Conservation (phyloP, 208 protist species). For the Tetramitus jugosus region DNA sequence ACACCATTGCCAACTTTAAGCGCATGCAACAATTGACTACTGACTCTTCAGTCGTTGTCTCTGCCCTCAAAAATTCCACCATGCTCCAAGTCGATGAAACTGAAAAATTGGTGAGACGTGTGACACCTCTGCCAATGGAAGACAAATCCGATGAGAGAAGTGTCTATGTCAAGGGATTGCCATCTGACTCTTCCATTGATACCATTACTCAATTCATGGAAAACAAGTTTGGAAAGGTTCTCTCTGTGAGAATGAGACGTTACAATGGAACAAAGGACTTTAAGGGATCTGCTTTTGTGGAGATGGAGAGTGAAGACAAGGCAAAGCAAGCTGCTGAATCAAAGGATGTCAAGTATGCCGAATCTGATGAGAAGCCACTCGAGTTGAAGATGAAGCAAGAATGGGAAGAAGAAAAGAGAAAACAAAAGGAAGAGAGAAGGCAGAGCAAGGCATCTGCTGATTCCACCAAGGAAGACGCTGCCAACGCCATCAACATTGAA, state of each 20-base stretch:
- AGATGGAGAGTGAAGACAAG: background rate
- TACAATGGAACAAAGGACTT: background rate
- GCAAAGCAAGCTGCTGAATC: background rate
- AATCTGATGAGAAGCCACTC: background rate
- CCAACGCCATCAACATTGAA: background rate
- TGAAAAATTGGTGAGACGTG: background rate
- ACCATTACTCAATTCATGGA: background rate
- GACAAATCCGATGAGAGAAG: background rate
- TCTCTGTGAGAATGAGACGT: slow-evolving; percentile 9
- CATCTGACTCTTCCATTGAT: background rate
- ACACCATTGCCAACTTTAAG: slow-evolving; percentile 18
- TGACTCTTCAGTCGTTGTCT: background rate
- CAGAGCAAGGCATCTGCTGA: background rate
- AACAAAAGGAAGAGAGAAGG: no score
- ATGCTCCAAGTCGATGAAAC: slow-evolving; percentile 19
- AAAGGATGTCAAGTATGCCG: background rate
- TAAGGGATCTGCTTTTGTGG: slow-evolving; percentile 12
- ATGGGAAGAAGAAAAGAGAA: no score
- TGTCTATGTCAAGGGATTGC: slow-evolving; percentile 16
- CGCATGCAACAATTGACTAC: background rate
- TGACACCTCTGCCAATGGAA: slow-evolving; percentile 11
- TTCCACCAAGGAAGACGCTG: background rate
- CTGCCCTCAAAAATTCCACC: background rate
- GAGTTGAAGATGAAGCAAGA: background rate
- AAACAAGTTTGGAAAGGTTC: background rate